Base-by-base conservation (phyloP, 371 early-diverging fungal species). In the Funneliformis caledonium region DNA sequence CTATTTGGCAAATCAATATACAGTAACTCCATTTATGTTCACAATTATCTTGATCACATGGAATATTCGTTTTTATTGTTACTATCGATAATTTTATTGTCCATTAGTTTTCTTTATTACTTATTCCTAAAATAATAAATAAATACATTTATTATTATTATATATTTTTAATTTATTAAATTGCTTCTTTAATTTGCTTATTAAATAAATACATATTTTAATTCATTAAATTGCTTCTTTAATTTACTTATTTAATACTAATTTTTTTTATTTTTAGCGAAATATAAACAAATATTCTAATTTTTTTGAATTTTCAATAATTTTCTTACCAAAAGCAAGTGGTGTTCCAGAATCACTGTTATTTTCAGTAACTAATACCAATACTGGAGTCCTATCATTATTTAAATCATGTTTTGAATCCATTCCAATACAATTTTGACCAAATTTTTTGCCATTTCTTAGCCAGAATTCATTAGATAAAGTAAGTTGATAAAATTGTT, bases 391-490 rank as follows among this genome's bases (percentile, higher is more conserved):
- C 16, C 73, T 37, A 73, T 73, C 73, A 73, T 43, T 73, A 33
- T 73, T 73, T 48, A 73, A 33, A 50, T 73, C 50, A 73, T 73
- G 37, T 52, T 73, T 73, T 52, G 45, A 37, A 73, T 73, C 73
- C 33, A 73, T 73, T 56, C 62, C 62, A 22, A 62, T 62, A 62
- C 62, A 62, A 22, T 7, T 9, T 45, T 56, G 52, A 19, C 16
- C 26, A 37, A 73, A 73, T 10, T 50, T 4, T 73, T 47, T 33
- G 10, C 69, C 50, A 73, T 73, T 73, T 56, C 45, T 0, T 22
- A 73, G 16, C 50, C 73, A 73, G 31, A 73, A 73, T 56, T 73
- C 56, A 73, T 73, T 33, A 56, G 73, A 73, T 26, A 73, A 37
- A 11, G 73, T 73, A n/a, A 52, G 45, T 33, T 73, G 73, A 31